phyloP scores from a whole-genome alignment of 257 asterid species.

The Lycium ferocissimum region DNA sequence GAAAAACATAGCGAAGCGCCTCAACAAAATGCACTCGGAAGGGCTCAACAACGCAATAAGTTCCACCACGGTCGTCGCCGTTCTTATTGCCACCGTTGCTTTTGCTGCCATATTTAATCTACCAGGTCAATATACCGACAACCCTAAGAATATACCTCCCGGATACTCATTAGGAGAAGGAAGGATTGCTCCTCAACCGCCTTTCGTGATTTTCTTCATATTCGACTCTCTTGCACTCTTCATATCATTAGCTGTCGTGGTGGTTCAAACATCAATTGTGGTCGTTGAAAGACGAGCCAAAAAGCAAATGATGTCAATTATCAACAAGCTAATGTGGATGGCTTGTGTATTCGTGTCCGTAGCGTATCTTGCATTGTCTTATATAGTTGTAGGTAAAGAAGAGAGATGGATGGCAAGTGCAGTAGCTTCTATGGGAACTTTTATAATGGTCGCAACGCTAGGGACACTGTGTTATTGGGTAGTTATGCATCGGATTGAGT shows the following conservation, averaged over 20 bases:
- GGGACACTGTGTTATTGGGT: slow-evolving; percentile 80
- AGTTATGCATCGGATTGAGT: slow-evolving; percentile 67
- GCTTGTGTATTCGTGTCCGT: slow-evolving; percentile 68
- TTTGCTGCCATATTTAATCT: slow-evolving; percentile 78
- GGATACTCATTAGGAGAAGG: slow-evolving; percentile 67
- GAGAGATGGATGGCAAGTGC: slow-evolving; percentile 67
- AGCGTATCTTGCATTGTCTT: slow-evolving; percentile 68
- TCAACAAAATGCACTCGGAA: slow-evolving; percentile 75
- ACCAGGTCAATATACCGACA: slow-evolving; percentile 68
- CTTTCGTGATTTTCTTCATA: slow-evolving; percentile 61
- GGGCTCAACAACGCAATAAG: slow-evolving; percentile 83
- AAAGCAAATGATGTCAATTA: slow-evolving; percentile 68
- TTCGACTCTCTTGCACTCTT: slow-evolving; percentile 77
- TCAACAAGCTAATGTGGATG: slow-evolving; percentile 87
- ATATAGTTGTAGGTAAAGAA: slow-evolving; percentile 61
- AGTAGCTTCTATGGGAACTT: slow-evolving; percentile 61
- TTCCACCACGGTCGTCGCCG: slow-evolving; percentile 78
- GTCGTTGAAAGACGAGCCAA: slow-evolving; percentile 72
- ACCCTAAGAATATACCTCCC: slow-evolving; percentile 33
- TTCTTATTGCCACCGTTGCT: slow-evolving; percentile 80
- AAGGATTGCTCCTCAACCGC: slow-evolving; percentile 54
- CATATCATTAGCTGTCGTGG: slow-evolving; percentile 82
- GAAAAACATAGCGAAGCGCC: slow-evolving; percentile 64
- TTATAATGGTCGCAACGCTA: slow-evolving; percentile 69
- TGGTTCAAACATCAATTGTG: slow-evolving; percentile 77